Evolutionary conservation across 306 rosid genomes (phyloP).

Genomic region (Quercus berberidifolia): DNA sequence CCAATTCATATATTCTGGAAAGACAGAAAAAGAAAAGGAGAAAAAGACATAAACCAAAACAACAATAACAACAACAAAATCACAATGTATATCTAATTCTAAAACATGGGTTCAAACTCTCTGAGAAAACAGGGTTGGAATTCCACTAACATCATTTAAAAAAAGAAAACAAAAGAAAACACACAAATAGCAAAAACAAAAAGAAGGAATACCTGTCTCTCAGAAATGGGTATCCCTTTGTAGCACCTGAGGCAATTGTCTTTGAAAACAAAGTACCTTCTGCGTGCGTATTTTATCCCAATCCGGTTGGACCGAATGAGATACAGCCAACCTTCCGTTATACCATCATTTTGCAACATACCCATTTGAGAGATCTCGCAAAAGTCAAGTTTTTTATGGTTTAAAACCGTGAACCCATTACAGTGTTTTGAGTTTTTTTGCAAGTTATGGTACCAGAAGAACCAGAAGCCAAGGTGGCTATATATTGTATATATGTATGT

Average conservation of each 20-base stretch:
- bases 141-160: background rate
- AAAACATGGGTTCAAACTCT: background rate
- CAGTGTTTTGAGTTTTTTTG: background rate
- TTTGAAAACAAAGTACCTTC: constrained; percentile 62
- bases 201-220: constrained; percentile 38
- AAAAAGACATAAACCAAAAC: background rate
- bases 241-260: constrained; percentile 62
- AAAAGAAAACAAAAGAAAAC: background rate
- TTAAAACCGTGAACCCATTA: constrained; percentile 2
- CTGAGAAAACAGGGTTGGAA: background rate
- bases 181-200: background rate
- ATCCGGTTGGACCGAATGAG: constrained; percentile 56
- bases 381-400: background rate
- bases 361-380: constrained; percentile 33
- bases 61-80: background rate
- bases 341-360: constrained; percentile 28
- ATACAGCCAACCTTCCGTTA: constrained; percentile 91
- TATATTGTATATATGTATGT: background rate
- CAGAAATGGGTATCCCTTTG: constrained; percentile 55
- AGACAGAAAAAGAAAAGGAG: background rate
- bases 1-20: background rate
- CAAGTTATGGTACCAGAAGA: background rate
- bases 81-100: background rate
- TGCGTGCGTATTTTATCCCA: constrained; percentile 57
- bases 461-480: background rate